Conservation (phyloP, 2,329 filamentous ascomycete genomes). For the Xylariales sp. region DNA sequence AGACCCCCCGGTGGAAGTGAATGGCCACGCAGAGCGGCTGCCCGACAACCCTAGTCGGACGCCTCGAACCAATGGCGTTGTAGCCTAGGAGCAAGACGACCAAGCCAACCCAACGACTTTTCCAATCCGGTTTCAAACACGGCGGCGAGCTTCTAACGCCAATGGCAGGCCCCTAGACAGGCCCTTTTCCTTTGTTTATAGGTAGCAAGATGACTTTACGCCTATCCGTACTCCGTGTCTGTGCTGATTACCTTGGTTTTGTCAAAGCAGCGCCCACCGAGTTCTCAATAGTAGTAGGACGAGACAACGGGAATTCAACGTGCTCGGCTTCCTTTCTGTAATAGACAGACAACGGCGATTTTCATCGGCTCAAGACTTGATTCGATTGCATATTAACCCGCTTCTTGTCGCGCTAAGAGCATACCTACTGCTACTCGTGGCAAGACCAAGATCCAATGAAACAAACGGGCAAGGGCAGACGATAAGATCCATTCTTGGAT, state of each 20-base stretch:
- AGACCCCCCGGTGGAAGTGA: neutral
- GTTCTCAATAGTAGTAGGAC: no score
- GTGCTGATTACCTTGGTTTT: neutral
- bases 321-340: no score
- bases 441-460: no score
- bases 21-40: neutral
- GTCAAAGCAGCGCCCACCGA: neutral
- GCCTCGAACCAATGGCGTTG: neutral
- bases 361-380: neutral
- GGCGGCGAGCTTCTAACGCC: neutral
- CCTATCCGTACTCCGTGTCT: neutral
- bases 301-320: no score
- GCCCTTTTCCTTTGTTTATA: neutral
- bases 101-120: neutral
- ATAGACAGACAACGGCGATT: no score
- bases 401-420: neutral
- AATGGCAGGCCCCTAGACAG: no score
- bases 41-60: neutral
- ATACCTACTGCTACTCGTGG: neutral
- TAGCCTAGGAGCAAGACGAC: slow-evolving; percentile 1
- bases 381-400: neutral
- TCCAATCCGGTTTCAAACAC: neutral
- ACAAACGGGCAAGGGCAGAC: neutral
- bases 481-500: neutral
- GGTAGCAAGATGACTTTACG: slow-evolving; percentile 1